Evolutionary conservation across 2,329 filamentous ascomycete species (phyloP).

Genomic region (Diaporthe ampelina): DNA sequence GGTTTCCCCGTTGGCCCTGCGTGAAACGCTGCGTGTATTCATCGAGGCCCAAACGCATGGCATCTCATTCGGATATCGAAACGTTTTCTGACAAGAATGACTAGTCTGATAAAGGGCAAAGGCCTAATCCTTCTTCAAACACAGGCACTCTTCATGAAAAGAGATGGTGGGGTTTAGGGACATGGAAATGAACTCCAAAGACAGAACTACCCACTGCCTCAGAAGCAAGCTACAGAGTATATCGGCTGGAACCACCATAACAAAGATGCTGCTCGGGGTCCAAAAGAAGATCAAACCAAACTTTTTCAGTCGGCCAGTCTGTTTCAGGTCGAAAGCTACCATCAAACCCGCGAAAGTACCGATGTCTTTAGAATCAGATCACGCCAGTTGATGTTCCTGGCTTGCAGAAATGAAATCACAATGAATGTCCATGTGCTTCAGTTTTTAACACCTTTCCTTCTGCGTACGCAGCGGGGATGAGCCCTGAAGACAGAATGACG

Average conservation of each 20-base stretch:
- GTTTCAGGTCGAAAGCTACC: too few relatives aligned
- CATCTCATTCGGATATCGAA: not conserved
- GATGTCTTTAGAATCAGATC: not conserved
- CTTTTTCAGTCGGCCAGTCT: not conserved
- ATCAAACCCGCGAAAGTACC: too few relatives aligned
- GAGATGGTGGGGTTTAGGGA: too few relatives aligned
- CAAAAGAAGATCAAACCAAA: not conserved
- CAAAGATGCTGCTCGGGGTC: not conserved
- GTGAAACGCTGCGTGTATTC: not conserved
- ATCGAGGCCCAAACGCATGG: not conserved
- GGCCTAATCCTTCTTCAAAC: too few relatives aligned
- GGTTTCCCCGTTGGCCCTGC: not conserved
- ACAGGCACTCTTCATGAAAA: not conserved
- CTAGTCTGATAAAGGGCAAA: not conserved
- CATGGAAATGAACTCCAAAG: not conserved
- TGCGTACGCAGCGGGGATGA: not conserved
- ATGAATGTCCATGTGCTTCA: not conserved
- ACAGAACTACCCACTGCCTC: not conserved
- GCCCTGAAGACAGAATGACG: not conserved
- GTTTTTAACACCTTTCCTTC: not conserved
- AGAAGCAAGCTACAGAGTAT: not conserved
- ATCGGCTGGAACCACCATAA: not conserved
- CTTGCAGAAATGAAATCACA: not conserved
- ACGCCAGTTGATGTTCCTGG: not conserved
- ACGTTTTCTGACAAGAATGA: not conserved